Conservation (phyloP, 179 eudicot genomes). For the Sideroxylon spinosum region DNA sequence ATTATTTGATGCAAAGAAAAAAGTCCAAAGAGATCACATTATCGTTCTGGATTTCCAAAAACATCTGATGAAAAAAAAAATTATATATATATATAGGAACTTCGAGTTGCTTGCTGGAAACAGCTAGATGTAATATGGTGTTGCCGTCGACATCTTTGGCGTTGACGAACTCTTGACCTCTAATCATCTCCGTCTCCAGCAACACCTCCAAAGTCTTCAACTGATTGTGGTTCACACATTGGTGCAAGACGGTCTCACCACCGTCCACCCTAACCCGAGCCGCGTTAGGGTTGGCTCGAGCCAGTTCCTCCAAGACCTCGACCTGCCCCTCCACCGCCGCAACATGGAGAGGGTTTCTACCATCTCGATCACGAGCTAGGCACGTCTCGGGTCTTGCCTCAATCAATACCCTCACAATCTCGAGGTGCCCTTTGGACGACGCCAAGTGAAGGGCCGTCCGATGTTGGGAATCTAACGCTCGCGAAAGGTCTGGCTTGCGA, state of each 20-base stretch:
- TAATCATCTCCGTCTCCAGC: background rate
- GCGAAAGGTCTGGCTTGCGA: conserved; percentile 12
- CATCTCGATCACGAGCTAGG: background rate
- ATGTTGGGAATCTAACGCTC: background rate
- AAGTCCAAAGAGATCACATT: no score
- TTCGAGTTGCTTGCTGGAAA: background rate
- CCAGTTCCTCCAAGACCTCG: background rate
- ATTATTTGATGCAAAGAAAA: background rate
- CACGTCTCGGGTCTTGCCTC: background rate
- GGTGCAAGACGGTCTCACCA: background rate
- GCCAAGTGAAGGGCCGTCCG: conserved; percentile 14
- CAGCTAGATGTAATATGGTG: conserved; percentile 17
- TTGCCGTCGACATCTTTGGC: conserved; percentile 4
- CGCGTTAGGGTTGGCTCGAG: background rate
- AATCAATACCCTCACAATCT: background rate
- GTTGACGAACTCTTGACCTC: background rate
- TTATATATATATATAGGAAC: background rate
- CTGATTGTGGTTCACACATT: conserved; percentile 6
- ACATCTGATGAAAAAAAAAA: no score
- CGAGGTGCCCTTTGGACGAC: background rate
- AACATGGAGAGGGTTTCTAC: conserved; percentile 12
- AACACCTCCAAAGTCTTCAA: background rate
- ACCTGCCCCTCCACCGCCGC: background rate
- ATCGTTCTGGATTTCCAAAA: no score
- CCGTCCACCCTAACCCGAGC: conserved; percentile 3